Evolutionary conservation across 805 yeast genomes (phyloP), one percentile per base, ranked within the genome.

Genomic region (Kluyveromyces aestuarii): DNA sequence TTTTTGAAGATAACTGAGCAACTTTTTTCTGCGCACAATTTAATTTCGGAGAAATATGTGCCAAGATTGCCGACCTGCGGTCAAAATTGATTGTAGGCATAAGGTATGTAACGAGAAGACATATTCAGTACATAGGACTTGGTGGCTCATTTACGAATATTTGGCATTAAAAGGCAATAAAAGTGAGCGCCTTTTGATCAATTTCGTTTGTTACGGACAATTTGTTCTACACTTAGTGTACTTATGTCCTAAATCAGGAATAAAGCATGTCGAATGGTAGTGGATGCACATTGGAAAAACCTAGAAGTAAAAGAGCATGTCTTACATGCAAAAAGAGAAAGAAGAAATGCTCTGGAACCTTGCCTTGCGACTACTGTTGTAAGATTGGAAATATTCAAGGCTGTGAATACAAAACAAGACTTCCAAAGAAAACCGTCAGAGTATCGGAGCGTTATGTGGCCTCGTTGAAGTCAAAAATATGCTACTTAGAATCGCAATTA

Each of bases 351-450:
- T 46, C 55, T 1, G 56, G 56, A n/a, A 49, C 40, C 7, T 48
- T 52, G 37, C 56, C 56, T 2, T 53, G 58, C 46, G 55, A 53
- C 14, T 53, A 55, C 41, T 55, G 58, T 35, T 33, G 42, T 8
- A 53, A 50, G 41, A 50, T 53, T 36, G 49, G 47, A 19, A 49
- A 50, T 21, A 47, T 52, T n/a, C 49, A 45, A 37, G 50, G 37
- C 8, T 55, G 56, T 40, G 47, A 50, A 33, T 55, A 55, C 30
- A 51, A 41, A 27, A 30, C 50, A 13, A 48, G 46, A 44, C 45
- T 47, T 21, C 40, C 51, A 4, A 44, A 52, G 9, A 53, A 52
- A 40, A 46, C 47, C 10, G 54, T 51, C n/a, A 53, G 47, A 37
- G 53, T 55, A 14, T 49, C 58, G 4, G 58, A 52, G 41, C 43